These are phyloP conservation scores for Pythium pyrilobum DNA, from an alignment of 352 stramenopile species.

Conservation along the genomic window DNA sequence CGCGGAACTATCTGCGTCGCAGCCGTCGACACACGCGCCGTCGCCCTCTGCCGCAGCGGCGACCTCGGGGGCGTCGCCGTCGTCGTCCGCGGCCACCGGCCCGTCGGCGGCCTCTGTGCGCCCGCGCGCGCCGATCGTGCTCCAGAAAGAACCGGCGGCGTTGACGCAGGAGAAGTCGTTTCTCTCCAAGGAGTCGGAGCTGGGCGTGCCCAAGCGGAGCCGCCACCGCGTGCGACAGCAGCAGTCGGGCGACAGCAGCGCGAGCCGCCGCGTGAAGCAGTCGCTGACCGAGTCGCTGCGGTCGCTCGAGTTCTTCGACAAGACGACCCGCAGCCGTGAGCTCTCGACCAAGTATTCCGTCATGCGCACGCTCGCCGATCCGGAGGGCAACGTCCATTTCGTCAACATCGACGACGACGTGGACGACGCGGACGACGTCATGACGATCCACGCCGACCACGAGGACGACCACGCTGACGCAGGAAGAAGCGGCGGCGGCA, in stretches of 20 bases:
- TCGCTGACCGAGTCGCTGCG: conserved; percentile 62
- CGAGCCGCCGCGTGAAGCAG: conserved; percentile 57
- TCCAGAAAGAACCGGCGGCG: conserved; percentile 37
- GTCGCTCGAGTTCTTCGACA: conserved; percentile 71
- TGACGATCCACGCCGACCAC: no score
- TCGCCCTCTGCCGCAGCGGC: neutral
- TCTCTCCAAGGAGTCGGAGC: conserved; percentile 30
- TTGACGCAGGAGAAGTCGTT: conserved; percentile 31
- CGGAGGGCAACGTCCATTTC: conserved; percentile 72
- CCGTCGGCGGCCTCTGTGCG: conserved; percentile 32
- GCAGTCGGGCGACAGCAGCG: conserved; percentile 22
- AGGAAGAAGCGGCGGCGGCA: neutral
- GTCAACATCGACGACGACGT: conserved; percentile 61
- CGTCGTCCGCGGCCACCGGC: conserved; percentile 2
- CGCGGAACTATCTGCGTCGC: no score
- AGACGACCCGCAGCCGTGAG: conserved; percentile 64
- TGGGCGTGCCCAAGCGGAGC: conserved; percentile 37
- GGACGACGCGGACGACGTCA: conserved; percentile 56
- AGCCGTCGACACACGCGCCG: no score
- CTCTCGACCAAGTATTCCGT: conserved; percentile 52
- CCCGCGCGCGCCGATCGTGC: conserved; percentile 46
- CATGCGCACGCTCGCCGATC: conserved; percentile 52
- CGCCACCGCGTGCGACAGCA: conserved; percentile 26
- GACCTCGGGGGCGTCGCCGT: neutral
- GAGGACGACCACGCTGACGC: conserved; percentile 3